Evolutionary conservation across 2,329 filamentous ascomycete genomes (phyloP).

Genomic region (Hypoxylon sp.): DNA sequence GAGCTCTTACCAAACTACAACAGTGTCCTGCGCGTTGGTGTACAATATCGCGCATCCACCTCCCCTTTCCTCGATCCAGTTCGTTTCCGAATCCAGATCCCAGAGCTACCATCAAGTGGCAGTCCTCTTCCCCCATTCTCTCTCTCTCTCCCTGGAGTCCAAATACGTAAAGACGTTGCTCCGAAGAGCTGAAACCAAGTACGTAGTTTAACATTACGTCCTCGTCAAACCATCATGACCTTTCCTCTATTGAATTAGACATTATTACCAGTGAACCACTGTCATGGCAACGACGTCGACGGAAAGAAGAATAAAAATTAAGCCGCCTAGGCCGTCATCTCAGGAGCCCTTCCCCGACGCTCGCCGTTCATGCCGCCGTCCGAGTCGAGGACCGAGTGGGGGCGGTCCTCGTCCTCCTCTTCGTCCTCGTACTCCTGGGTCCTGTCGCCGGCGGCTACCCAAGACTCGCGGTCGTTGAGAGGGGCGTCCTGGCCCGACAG

Average conservation of each 20-base stretch:
- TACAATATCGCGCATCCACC: no score
- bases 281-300: background rate
- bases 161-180: background rate
- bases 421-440: slow-evolving; percentile 66
- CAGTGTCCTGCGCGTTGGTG: background rate
- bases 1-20: background rate
- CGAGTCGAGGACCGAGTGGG: slow-evolving; percentile 59
- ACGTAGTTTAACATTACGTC: background rate
- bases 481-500: slow-evolving; percentile 83
- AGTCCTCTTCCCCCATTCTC: no score
- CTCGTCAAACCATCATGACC: background rate
- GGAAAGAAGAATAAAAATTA: slow-evolving; percentile 5
- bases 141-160: background rate
- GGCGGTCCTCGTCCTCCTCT: slow-evolving; percentile 72
- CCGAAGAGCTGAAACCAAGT: background rate
- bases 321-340: slow-evolving; percentile 33
- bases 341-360: slow-evolving; percentile 47
- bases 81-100: background rate
- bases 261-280: slow-evolving; percentile 36
- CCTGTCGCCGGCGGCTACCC: slow-evolving; percentile 77
- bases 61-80: no score
- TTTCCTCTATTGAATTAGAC: slow-evolving; percentile 25
- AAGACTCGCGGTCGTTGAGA: slow-evolving; percentile 80
- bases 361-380: slow-evolving; percentile 64
- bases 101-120: background rate